phyloP scores from a whole-genome alignment of 2,329 filamentous ascomycete genomes.

The Alternaria conjuncta region DNA sequence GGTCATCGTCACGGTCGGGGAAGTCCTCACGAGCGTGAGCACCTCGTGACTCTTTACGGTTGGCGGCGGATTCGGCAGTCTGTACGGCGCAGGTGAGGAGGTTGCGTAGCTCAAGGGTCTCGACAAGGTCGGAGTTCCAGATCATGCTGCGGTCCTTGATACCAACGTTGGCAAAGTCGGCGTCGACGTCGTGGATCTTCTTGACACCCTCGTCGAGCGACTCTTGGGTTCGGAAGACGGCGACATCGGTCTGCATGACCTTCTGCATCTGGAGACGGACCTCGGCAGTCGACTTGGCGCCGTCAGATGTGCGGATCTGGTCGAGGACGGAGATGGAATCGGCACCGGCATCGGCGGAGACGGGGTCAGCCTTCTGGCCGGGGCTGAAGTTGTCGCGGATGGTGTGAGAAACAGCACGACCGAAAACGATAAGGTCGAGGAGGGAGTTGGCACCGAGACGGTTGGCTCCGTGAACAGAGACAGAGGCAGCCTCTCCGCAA shows the following conservation, averaged over 20 bases:
- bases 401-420: constrained; percentile 94
- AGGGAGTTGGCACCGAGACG: constrained; percentile 98
- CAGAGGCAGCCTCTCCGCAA: constrained; percentile 95
- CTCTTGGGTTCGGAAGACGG: constrained; percentile 94
- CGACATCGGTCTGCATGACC: constrained; percentile 97
- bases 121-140: constrained; percentile 97
- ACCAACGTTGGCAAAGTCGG: constrained; percentile 79
- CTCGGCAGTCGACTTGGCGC: constrained; percentile 85
- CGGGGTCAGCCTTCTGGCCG: constrained; percentile 77
- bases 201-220: constrained; percentile 90
- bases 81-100: constrained; percentile 95
- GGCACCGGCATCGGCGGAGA: constrained; percentile 84
- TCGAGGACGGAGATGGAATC: constrained; percentile 87
- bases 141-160: constrained; percentile 99
- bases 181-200: constrained; percentile 85
- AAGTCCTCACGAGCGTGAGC: constrained; percentile 97
- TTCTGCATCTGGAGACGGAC: constrained; percentile 94
- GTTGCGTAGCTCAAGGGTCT: constrained; percentile 95
- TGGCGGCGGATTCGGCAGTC: constrained; percentile 88
- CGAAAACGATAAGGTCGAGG: constrained; percentile 95
- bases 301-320: constrained; percentile 80
- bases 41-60: constrained; percentile 96
- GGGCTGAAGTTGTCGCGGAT: constrained; percentile 94
- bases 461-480: constrained; percentile 98
- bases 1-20: constrained; percentile 91